Evolutionary conservation across 306 rosid species (phyloP), one percentile per base, ranked within the genome.

Genomic region (Rubus parviflorus): DNA sequence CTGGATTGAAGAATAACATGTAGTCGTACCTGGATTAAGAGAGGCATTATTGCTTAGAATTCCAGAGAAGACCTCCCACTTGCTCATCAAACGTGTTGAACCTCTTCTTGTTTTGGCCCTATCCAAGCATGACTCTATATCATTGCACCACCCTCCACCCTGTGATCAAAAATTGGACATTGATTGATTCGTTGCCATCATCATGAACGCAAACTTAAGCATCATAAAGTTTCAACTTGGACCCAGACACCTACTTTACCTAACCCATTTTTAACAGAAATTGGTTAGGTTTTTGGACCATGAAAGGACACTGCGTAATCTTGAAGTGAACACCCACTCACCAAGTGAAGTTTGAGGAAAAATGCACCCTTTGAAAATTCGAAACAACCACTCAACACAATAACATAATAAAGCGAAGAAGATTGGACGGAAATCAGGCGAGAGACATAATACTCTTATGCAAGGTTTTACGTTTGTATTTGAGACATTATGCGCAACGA

Each of bases 131-230:
- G 98, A 85, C 57, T 57, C 4, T 56, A 92, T 53, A 78, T 89
- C 92, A 73, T 95, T 92, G 88, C 97, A 95, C 98, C 98, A 95
- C 72, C 97, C 98, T 58, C 98, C 98, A 25, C 98, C 98, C 98
- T 94, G 79, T 42, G 46, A 60, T 22, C 61, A 13, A 46, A 25
- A 38, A 6, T 25, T 22, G 15, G 0, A 61, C 68, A 38, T 63
- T 17, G 6, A 35, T 63, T 17, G 46, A 63, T 16, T 63, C 42
- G 14, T 3, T 23, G 8, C 38, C 54, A 22, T 62, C 49, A 77
- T 17, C 67, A 68, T 67, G 41, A 77, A 37, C 22, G 45, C 53
- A 20, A 68, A 6, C 48, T 57, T 1, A 57, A 47, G 75, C 57
- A 40, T 35, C 13, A 37, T 70, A 0, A 46, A 66, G 56, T 46